phyloP scores from a whole-genome alignment of 1,139 yeast genomes.

The Candida sp. region DNA sequence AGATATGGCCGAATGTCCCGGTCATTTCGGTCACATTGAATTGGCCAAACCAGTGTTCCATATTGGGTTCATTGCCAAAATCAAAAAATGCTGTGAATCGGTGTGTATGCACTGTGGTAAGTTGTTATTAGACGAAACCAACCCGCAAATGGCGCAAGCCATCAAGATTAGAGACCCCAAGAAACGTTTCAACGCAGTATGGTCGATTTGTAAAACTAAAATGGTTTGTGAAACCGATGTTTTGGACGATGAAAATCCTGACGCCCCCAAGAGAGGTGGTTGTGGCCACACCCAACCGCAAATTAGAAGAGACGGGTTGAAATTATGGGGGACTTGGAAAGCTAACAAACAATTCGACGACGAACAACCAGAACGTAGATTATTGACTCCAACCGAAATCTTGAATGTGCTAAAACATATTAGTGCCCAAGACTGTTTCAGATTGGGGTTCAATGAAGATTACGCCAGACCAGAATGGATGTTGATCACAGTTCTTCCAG shows the following conservation, averaged over 20 bases:
- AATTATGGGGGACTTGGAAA: constrained; percentile 97
- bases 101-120: constrained; percentile 99
- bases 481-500: constrained; percentile 93
- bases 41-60: constrained; percentile 98
- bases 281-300: constrained; percentile 98
- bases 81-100: constrained; percentile 93
- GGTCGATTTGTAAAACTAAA: constrained; percentile 88
- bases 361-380: constrained; percentile 91
- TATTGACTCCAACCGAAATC: constrained; percentile 85
- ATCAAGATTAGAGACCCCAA: constrained; percentile 89
- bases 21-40: constrained; percentile 99
- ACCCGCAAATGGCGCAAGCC: constrained; percentile 87
- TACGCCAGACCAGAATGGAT: constrained; percentile 99
- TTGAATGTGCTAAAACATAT: constrained; percentile 91
- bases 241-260: constrained; percentile 45
- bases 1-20: constrained; percentile 99
- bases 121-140: constrained; percentile 78
- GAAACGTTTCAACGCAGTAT: constrained; percentile 93
- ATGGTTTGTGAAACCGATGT: constrained; percentile 95
- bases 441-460: constrained; percentile 89
- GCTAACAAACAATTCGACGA: constrained; percentile 77
- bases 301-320: constrained; percentile 92
- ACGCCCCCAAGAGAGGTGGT: constrained; percentile 76
- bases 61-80: constrained; percentile 90
- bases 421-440: constrained; percentile 74